Base-by-base conservation (phyloP, 305 asterid species). In the Rubia tinctorum region DNA sequence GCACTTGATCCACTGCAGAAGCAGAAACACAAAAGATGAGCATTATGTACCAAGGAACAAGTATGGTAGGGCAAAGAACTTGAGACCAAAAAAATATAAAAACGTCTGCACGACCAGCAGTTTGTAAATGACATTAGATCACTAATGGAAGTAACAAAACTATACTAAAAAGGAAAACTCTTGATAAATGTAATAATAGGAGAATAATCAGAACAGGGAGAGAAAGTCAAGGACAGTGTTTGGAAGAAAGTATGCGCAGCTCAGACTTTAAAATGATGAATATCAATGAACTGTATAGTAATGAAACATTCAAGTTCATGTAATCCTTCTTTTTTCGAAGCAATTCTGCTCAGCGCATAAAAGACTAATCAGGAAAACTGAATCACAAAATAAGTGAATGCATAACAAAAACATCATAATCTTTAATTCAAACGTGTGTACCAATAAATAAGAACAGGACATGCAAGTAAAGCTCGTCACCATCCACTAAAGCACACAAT, bases 1-100 rank as follows among this genome's bases (percentile, higher is more conserved):
- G 97, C 84, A 78, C 97, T 92, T 68, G 99, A 88, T 78, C 99
- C 99, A 72, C 99, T 95, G 91, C 82, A 80, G 76, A 79, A 71
- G 79, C 15, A 53, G 63, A 37, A 43, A 39, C 8, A 53, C 44
- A 30, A n/a, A 53, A n/a, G 44, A 53, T 23, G 62, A 68, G 51
- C 40, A 45, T 3, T 14, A 22, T 23, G 34, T 45, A 22, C 22
- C 20, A 45, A 8, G 5, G 22, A 47, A 45, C n/a, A 45, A 40
- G 8, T 17, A 66, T 39, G 69, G 51, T 42, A 14, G 11, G 69
- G 5, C 30, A 39, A 11, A 27, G 69, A 44, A 68, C 42, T 23
- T 45, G 23, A 25, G 9, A 15, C 20, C 40, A 4, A 67, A 68
- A 18, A 12, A 20, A 39, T 4, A 20, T 22, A 22, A 13, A 68